Percentiles rank a stretch among this genome's conserved stretches.
Evolutionary conservation across 495 filamentous ascomycete species (phyloP).

Genomic region (Chaetomium tenue): DNA sequence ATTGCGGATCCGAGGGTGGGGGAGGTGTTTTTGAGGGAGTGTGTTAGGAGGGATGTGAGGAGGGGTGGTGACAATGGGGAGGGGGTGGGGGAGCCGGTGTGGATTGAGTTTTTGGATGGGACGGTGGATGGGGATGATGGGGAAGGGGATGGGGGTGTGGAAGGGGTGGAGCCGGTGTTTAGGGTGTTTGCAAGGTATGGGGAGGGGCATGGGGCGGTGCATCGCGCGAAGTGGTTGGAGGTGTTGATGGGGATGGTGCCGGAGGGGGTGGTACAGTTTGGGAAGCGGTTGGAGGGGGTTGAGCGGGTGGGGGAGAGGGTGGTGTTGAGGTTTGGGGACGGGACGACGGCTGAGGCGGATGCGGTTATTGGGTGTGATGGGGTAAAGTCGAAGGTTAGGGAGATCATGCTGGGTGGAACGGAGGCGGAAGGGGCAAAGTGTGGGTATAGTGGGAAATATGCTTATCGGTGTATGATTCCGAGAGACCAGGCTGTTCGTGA

Average conservation of each 20-base stretch:
- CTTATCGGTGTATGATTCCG: constrained; percentile 55
- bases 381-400: constrained; percentile 53
- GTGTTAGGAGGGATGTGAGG: not conserved
- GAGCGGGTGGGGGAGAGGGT: constrained; percentile 39
- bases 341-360: constrained; percentile 51
- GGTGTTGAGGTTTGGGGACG: constrained; percentile 55
- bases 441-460: constrained; percentile 52
- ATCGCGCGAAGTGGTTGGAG: constrained; percentile 60
- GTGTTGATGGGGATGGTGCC: constrained; percentile 58
- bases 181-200: constrained; percentile 24
- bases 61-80: not conserved
- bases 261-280: constrained; percentile 43
- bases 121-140: constrained; percentile 4
- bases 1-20: constrained; percentile 24
- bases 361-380: constrained; percentile 61
- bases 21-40: constrained; percentile 22
- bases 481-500: constrained; percentile 51
- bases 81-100: constrained; percentile 16
- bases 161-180: constrained; percentile 25
- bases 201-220: constrained; percentile 41
- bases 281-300: constrained; percentile 42
- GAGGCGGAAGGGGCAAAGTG: constrained; percentile 34
- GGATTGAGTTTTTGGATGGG: constrained; percentile 29
- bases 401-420: constrained; percentile 41
- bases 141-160: not conserved